phyloP scores from a whole-genome alignment of 2,329 filamentous ascomycete genomes.

The Pseudogymnoascus sp. region DNA sequence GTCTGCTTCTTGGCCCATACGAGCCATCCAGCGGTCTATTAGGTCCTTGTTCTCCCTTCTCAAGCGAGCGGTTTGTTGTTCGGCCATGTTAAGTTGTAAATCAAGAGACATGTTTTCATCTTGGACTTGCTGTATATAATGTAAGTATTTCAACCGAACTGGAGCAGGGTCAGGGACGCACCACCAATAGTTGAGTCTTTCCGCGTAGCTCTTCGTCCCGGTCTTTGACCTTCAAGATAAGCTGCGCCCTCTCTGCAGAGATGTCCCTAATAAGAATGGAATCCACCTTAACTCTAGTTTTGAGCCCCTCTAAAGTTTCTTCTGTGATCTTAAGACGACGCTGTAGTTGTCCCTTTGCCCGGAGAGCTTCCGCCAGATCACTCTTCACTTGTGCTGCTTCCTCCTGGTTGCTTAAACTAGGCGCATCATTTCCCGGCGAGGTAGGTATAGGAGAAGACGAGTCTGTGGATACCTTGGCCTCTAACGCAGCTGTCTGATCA shows the following conservation, averaged over 20 bases:
- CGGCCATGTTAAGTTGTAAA: conserved; percentile 78
- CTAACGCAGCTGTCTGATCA: conserved; percentile 56
- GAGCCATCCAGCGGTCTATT: conserved; percentile 83
- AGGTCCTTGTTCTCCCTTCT: conserved; percentile 80
- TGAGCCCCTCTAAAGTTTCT: conserved; percentile 56
- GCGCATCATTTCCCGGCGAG: conserved; percentile 22
- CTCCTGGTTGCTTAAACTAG: conserved; percentile 20
- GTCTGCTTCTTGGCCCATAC: conserved; percentile 78
- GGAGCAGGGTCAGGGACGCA: conserved; percentile 26
- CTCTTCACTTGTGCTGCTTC: conserved; percentile 46
- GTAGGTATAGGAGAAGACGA: conserved; percentile 22
- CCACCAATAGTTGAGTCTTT: conserved; percentile 76
- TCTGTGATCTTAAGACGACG: conserved; percentile 53
- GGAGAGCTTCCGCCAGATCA: conserved; percentile 69
- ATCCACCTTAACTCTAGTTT: conserved; percentile 51
- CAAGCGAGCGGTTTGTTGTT: conserved; percentile 64
- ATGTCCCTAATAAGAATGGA: conserved; percentile 52
- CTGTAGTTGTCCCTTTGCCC: conserved; percentile 61
- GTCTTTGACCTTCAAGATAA: conserved; percentile 64
- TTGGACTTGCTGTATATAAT: conserved; percentile 58
- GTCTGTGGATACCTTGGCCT: conserved; percentile 44
- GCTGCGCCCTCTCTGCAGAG: conserved; percentile 49
- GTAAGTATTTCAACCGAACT: conserved; percentile 13
- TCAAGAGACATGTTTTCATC: conserved; percentile 87
- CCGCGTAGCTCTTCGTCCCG: conserved; percentile 76